A percentile compares a stretch with the other conserved stretches of the same genome.
Evolutionary conservation across 2,329 filamentous ascomycete genomes (phyloP).

Genomic region (Epicoccum nigrum): DNA sequence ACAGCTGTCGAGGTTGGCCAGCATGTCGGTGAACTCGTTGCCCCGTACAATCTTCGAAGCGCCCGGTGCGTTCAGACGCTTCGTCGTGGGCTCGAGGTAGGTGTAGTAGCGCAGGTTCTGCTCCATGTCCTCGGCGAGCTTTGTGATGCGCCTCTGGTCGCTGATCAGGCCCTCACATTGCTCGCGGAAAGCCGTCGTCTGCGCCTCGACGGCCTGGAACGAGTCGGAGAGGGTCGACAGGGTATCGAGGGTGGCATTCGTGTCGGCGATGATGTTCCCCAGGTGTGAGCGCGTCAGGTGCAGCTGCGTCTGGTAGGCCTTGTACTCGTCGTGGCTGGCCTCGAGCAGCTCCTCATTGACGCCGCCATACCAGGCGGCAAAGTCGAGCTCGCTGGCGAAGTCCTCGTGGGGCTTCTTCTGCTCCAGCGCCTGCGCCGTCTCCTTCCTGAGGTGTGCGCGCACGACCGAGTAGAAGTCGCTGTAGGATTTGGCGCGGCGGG

Average conservation of each 20-base stretch:
- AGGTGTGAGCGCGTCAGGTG: slow-evolving; percentile 82
- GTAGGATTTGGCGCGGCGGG: slow-evolving; percentile 75
- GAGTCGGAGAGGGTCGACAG: slow-evolving; percentile 81
- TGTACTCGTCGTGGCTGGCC: slow-evolving; percentile 83
- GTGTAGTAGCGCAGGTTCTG: slow-evolving; percentile 94
- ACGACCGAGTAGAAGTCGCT: slow-evolving; percentile 75
- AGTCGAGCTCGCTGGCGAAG: slow-evolving; percentile 64
- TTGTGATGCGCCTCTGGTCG: slow-evolving; percentile 79
- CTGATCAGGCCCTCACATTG: slow-evolving; percentile 87
- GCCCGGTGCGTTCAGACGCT: slow-evolving; percentile 88
- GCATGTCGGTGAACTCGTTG: slow-evolving; percentile 84
- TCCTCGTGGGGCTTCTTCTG: slow-evolving; percentile 49
- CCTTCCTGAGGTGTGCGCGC: slow-evolving; percentile 62
- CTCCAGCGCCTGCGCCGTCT: slow-evolving; percentile 45
- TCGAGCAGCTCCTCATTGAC: slow-evolving; percentile 74
- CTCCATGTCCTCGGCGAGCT: slow-evolving; percentile 81
- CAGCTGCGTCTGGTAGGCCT: slow-evolving; percentile 82
- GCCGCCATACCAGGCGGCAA: slow-evolving; percentile 63
- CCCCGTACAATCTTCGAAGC: slow-evolving; percentile 84
- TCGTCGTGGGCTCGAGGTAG: slow-evolving; percentile 88
- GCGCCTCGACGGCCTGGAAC: slow-evolving; percentile 84
- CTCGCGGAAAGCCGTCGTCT: slow-evolving; percentile 90
- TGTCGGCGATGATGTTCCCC: slow-evolving; percentile 76
- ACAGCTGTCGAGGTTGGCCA: slow-evolving; percentile 86
- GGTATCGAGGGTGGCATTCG: slow-evolving; percentile 74